These are phyloP conservation scores for Podila epicladia DNA, from an alignment of 192 early-diverging fungal species.

Conservation along the genomic window DNA sequence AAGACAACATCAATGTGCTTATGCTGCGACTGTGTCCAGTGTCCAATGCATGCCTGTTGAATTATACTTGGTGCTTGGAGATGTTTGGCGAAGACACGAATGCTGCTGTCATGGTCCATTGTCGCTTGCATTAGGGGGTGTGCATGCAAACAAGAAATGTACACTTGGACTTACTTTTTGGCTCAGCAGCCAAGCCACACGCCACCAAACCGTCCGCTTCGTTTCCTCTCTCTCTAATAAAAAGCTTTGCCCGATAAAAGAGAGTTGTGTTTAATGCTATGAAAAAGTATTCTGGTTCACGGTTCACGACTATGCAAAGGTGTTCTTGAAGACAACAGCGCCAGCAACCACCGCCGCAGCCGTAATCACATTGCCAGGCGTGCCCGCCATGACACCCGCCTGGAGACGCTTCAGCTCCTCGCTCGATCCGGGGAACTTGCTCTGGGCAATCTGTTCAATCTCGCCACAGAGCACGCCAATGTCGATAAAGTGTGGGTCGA, in stretches of 20 bases:
- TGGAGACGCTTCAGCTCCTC: slow-evolving; percentile 34
- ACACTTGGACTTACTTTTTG: not conserved
- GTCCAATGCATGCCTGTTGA: slow-evolving; percentile 37
- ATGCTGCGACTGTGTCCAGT: slow-evolving; percentile 20
- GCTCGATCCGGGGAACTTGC: slow-evolving; percentile 36
- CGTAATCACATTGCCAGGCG: slow-evolving; percentile 18
- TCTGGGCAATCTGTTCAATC: slow-evolving; percentile 43
- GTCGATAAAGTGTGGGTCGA: slow-evolving; percentile 71
- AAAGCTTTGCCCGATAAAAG: too few relatives aligned
- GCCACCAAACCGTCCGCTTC: not conserved
- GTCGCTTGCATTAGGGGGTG: not conserved
- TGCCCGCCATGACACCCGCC: slow-evolving; percentile 41
- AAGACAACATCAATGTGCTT: slow-evolving; percentile 34
- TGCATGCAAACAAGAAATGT: not conserved
- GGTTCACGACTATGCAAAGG: slow-evolving; percentile 11
- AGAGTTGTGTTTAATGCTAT: too few relatives aligned
- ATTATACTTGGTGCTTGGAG: slow-evolving; percentile 28
- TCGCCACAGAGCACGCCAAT: slow-evolving; percentile 63
- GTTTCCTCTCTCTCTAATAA: too few relatives aligned
- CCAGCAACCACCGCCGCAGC: slow-evolving; percentile 39
- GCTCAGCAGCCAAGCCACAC: slow-evolving; percentile 4
- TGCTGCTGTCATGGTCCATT: slow-evolving; percentile 1
- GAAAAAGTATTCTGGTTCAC: too few relatives aligned
- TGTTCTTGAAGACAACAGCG: slow-evolving; percentile 30
- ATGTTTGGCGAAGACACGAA: slow-evolving; percentile 35